A percentile compares a stretch with the other conserved stretches of the same genome.
These are phyloP conservation scores for Urochloa ruziziensis DNA, from an alignment of 176 grass and related monocot species.

Conservation along the genomic window DNA sequence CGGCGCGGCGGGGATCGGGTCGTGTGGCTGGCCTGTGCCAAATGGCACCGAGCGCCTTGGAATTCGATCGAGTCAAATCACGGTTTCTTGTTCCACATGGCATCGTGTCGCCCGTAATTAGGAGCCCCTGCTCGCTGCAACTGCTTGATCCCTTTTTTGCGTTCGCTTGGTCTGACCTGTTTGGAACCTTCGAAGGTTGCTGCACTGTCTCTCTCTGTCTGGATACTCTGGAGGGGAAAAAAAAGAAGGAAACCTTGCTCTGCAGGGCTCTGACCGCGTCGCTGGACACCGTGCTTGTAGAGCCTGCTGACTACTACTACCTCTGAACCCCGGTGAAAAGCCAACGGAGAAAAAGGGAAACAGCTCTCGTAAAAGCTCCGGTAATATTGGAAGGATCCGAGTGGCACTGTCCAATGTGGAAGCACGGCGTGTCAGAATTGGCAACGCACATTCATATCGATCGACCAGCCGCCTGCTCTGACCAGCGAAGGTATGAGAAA, in stretches of 20 bases:
- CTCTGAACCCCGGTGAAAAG: background rate
- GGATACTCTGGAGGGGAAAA: background rate
- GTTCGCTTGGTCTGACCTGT: background rate
- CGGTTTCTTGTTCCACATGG: background rate
- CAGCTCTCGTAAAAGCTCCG: background rate
- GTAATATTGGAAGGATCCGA: background rate
- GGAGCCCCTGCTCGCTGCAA: background rate
- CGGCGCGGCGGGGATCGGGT: background rate
- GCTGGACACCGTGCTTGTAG: no score
- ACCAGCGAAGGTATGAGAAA: background rate
- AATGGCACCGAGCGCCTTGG: background rate
- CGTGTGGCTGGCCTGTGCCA: background rate
- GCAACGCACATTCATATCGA: background rate
- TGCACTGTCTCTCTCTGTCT: background rate
- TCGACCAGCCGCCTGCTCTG: background rate
- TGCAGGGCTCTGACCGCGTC: background rate
- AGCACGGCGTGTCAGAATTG: background rate
- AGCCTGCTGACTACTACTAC: no score
- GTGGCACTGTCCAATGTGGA: background rate
- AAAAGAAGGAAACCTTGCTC: background rate
- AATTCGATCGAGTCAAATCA: background rate
- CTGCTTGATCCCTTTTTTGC: background rate
- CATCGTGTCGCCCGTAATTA: background rate
- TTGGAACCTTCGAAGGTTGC: background rate
- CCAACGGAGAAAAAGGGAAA: background rate